These are phyloP conservation scores for Dicorynia guianensis DNA, from an alignment of 306 rosid genomes.

Conservation along the genomic window DNA sequence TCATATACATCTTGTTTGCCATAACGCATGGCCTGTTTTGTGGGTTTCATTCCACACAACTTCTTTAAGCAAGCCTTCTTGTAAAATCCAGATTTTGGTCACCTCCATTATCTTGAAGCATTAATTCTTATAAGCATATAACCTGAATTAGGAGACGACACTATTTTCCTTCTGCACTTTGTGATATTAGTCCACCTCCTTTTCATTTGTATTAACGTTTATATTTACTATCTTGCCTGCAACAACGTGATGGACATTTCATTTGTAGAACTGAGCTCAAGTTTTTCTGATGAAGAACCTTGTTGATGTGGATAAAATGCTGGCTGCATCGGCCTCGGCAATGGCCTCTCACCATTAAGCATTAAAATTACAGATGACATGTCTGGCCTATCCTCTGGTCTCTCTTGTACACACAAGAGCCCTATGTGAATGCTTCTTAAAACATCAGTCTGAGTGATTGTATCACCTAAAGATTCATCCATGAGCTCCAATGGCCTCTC, in stretches of 20 bases:
- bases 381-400: conserved; percentile 48
- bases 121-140: too few species aligned
- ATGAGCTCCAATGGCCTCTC: conserved; percentile 38
- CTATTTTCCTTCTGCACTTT: too few species aligned
- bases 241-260: conserved; percentile 43
- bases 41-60: too few species aligned
- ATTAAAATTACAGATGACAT: conserved; percentile 47
- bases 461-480: conserved; percentile 32
- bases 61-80: too few species aligned
- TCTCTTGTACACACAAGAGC: conserved; percentile 53
- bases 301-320: conserved; percentile 46
- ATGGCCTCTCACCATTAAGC: conserved; percentile 51
- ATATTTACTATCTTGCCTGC: conserved; percentile 39
- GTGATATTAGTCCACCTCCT: background rate
- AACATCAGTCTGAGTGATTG: conserved; percentile 15
- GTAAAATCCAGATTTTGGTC: too few species aligned
- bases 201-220: background rate
- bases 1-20: too few species aligned
- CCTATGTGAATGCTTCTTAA: conserved; percentile 44
- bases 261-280: conserved; percentile 20
- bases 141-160: too few species aligned
- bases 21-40: too few species aligned
- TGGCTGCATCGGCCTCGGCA: conserved; percentile 47
- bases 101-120: too few species aligned
- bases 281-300: conserved; percentile 37